A percentile compares a stretch with the other conserved stretches of the same genome.
Conservation (phyloP, 257 asterid genomes). For the Salvia miltiorrhiza region DNA sequence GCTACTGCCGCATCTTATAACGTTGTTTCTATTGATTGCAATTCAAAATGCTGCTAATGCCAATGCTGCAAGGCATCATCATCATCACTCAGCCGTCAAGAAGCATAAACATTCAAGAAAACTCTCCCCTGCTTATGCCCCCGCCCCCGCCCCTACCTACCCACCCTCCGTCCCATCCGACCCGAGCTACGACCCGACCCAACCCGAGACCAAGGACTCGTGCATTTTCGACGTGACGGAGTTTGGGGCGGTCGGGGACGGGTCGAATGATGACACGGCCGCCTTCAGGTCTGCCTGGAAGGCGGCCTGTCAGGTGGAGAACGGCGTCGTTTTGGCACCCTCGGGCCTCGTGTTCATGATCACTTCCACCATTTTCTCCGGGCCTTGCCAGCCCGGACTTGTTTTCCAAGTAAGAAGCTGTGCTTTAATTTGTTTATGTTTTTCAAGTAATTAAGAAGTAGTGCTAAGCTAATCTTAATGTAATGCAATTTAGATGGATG, state of each 20-base stretch:
- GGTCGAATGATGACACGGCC: slow-evolving; percentile 70
- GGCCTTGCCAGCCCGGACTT: slow-evolving; percentile 85
- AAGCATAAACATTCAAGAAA: slow-evolving; percentile 17
- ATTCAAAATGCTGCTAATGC: slow-evolving; percentile 28
- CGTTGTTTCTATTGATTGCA: slow-evolving; percentile 17
- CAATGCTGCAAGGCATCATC: slow-evolving; percentile 45
- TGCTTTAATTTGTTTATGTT: not conserved
- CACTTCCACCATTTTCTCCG: slow-evolving; percentile 85
- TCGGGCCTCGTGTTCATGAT: slow-evolving; percentile 44
- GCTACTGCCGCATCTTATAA: not conserved
- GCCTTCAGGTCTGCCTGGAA: slow-evolving; percentile 87
- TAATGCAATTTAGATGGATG: slow-evolving; percentile 52
- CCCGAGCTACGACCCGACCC: slow-evolving; percentile 20
- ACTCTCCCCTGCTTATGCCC: slow-evolving; percentile 27
- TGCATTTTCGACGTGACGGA: slow-evolving; percentile 65
- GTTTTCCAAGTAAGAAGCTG: slow-evolving; percentile 59
- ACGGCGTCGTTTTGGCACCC: slow-evolving; percentile 60
- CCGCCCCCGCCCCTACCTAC: slow-evolving; percentile 12
- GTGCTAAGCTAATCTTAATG: no score
- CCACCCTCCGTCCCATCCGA: slow-evolving; percentile 37
- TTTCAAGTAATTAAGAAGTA: no score
- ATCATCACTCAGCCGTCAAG: slow-evolving; percentile 29
- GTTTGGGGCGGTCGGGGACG: slow-evolving; percentile 84
- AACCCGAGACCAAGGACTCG: slow-evolving; percentile 20
- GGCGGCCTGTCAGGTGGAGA: slow-evolving; percentile 74